Conservation (phyloP, 768 basidiomycete species). For the Psilocybe cubensis region DNA sequence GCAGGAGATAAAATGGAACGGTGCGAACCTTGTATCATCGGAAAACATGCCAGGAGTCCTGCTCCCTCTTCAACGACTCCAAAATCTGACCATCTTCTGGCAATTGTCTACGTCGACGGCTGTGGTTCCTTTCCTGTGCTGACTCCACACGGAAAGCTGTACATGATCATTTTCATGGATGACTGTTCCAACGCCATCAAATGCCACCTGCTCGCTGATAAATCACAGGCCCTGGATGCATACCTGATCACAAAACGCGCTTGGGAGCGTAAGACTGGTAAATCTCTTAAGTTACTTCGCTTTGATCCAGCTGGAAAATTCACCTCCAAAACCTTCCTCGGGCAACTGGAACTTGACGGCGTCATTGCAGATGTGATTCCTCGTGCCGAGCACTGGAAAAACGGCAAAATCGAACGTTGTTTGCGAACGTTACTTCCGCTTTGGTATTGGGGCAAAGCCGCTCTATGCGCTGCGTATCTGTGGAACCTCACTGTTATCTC, state of each 20-base stretch:
- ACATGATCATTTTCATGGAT: too few species aligned
- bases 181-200: not conserved
- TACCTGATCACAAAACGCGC: not conserved
- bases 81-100: too few species aligned
- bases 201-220: not conserved
- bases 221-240: slow-evolving; percentile 9
- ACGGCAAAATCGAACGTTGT: slow-evolving; percentile 13
- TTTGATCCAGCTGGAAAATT: slow-evolving; percentile 13
- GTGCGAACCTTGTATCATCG: slow-evolving; percentile 28
- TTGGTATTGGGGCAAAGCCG: slow-evolving; percentile 15
- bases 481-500: too few species aligned
- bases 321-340: not conserved
- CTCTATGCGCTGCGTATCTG: slow-evolving; percentile 3
- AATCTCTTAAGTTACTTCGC: not conserved
- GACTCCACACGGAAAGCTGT: too few species aligned
- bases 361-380: slow-evolving; percentile 6
- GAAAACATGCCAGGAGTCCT: slow-evolving; percentile 28
- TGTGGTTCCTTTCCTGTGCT: too few species aligned
- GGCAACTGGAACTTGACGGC: not conserved
- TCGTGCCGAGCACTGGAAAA: slow-evolving; percentile 16
- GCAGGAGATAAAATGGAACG: slow-evolving; percentile 10
- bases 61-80: too few species aligned
- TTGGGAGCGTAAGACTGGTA: slow-evolving; percentile 10
- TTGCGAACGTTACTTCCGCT: slow-evolving; percentile 13
- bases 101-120: too few species aligned